Evolutionary conservation across 495 filamentous ascomycete genomes (phyloP).

Genomic region (Penicillium diatomitis): DNA sequence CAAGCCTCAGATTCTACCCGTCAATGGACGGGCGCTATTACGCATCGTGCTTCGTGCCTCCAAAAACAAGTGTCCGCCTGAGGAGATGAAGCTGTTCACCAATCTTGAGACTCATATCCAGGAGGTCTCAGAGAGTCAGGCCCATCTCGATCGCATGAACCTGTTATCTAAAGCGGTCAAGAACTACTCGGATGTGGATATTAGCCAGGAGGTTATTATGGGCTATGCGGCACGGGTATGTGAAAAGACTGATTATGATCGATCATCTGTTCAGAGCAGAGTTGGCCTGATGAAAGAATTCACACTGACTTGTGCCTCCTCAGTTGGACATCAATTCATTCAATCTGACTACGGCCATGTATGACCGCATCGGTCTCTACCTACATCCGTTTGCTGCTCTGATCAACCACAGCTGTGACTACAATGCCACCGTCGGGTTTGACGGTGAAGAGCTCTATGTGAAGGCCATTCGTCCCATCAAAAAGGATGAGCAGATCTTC

Average conservation of each 20-base stretch:
- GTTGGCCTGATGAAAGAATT: too few species aligned
- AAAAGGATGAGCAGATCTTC: slow-evolving; percentile 51
- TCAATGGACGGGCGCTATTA: slow-evolving; percentile 45
- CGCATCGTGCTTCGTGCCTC: slow-evolving; percentile 39
- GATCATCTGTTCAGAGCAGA: too few species aligned
- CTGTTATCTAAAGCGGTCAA: slow-evolving; percentile 46
- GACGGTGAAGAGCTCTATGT: slow-evolving; percentile 41
- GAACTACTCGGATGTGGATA: slow-evolving; percentile 37
- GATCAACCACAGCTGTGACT: slow-evolving; percentile 65
- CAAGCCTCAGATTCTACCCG: slow-evolving; percentile 43
- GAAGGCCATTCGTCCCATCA: slow-evolving; percentile 39
- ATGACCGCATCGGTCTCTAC: slow-evolving; percentile 53
- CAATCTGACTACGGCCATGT: slow-evolving; percentile 48
- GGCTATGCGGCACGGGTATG: slow-evolving; percentile 38
- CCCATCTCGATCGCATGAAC: slow-evolving; percentile 38
- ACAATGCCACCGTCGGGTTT: slow-evolving; percentile 57
- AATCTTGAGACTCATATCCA: slow-evolving; percentile 40
- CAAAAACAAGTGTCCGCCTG: slow-evolving; percentile 21
- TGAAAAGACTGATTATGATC: background rate
- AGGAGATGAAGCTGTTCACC: slow-evolving; percentile 33
- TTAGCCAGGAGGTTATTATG: slow-evolving; percentile 30
- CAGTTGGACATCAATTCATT: slow-evolving; percentile 50
- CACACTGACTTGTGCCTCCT: background rate
- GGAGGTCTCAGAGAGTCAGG: slow-evolving; percentile 28
- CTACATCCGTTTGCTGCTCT: slow-evolving; percentile 48